phyloP scores from a whole-genome alignment of 23 red algal species.

The Agarophyton chilense region DNA sequence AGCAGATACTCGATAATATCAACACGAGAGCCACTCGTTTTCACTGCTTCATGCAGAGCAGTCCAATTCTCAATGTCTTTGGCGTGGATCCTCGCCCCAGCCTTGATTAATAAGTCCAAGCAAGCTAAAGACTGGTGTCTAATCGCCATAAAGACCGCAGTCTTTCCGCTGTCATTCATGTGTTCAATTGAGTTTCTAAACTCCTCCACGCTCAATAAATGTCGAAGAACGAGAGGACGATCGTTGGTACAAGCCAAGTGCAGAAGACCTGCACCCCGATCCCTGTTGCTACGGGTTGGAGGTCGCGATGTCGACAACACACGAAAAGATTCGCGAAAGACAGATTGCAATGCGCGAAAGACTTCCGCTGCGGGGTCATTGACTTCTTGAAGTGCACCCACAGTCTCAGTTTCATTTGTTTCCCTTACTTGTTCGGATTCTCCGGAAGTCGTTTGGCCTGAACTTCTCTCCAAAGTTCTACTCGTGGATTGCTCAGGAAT shows the following conservation, averaged over 20 bases:
- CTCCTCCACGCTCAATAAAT: constrained; percentile 25
- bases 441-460: not conserved
- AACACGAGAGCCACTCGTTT: constrained; percentile 23
- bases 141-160: constrained; percentile 55
- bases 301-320: not conserved
- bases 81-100: constrained; percentile 32
- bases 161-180: constrained; percentile 70
- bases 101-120: constrained; percentile 47
- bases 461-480: not conserved
- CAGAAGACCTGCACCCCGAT: constrained; percentile 34
- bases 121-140: constrained; percentile 36
- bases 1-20: constrained; percentile 46
- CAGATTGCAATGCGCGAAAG: not conserved
- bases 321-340: constrained; percentile 23
- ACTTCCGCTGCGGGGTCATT: constrained; percentile 8
- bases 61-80: constrained; percentile 69
- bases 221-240: constrained; percentile 13
- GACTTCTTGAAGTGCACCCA: not conserved
- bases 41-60: constrained; percentile 61
- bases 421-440: not conserved
- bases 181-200: constrained; percentile 37
- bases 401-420: not conserved
- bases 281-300: constrained; percentile 39
- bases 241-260: constrained; percentile 48
- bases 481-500: not conserved